Evolutionary conservation across 208 protist species (phyloP).

Genomic region (Leishmania aethiopica): DNA sequence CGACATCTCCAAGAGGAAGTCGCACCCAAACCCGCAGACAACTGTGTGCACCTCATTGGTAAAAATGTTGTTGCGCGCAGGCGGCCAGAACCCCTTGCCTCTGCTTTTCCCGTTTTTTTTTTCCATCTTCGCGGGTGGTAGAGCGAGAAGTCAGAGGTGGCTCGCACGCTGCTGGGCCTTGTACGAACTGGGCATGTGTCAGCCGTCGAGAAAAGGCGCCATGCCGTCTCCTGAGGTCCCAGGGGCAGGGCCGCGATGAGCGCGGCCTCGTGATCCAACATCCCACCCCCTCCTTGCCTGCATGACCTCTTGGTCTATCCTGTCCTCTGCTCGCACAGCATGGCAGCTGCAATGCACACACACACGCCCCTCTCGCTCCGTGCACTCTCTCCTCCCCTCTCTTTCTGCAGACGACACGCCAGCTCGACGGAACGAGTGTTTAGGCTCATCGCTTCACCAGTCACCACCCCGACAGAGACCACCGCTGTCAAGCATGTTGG

Average conservation of each 20-base stretch:
- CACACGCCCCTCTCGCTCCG: neutral
- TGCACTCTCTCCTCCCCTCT: neutral
- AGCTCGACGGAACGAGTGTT: neutral
- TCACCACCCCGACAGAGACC: neutral
- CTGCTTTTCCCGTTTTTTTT: neutral
- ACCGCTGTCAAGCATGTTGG: neutral
- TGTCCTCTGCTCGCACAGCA: neutral
- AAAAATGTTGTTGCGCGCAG: neutral
- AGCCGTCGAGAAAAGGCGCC: neutral
- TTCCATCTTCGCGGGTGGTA: neutral
- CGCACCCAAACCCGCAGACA: no score
- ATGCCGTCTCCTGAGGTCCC: neutral
- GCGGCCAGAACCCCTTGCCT: neutral
- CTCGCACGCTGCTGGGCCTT: neutral
- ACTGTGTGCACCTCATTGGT: neutral
- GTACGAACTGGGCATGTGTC: neutral
- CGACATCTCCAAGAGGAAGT: neutral
- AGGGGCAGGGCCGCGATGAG: neutral
- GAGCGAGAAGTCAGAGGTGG: neutral
- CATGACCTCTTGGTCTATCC: neutral
- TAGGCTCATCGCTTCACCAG: neutral
- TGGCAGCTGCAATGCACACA: neutral
- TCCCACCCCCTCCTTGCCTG: neutral
- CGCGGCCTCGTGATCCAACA: neutral
- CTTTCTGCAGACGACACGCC: neutral